Evolutionary conservation across 2,329 filamentous ascomycete genomes (phyloP).

Genomic region (Canariomyces notabilis): DNA sequence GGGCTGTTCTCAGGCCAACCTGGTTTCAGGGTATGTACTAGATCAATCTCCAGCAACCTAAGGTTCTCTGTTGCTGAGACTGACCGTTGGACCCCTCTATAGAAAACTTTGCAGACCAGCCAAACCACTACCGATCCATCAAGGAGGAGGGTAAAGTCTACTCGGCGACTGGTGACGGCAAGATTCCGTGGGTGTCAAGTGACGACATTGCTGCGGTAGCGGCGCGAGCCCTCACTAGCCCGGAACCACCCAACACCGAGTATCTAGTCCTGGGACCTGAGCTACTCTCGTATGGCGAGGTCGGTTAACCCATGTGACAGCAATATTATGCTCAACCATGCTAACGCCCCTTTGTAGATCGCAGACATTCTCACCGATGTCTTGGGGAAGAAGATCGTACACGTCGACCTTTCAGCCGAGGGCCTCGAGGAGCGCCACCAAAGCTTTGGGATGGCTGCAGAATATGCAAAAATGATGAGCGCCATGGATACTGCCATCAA

Average conservation of each 20-base stretch:
- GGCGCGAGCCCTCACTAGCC: constrained; percentile 35
- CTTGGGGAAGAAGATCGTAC: constrained; percentile 31
- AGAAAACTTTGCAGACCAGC: constrained; percentile 42
- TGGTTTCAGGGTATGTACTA: constrained; percentile 44
- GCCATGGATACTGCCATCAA: constrained; percentile 32
- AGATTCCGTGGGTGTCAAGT: constrained; percentile 42
- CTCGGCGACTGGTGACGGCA: constrained; percentile 39
- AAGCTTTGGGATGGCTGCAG: constrained; percentile 28
- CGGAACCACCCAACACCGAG: constrained; percentile 38
- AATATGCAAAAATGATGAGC: constrained; percentile 32
- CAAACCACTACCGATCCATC: constrained; percentile 28
- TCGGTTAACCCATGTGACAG: constrained; percentile 14
- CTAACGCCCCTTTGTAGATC: constrained; percentile 24
- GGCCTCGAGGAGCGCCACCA: constrained; percentile 26
- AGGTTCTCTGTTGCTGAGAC: background rate
- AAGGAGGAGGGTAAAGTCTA: constrained; percentile 37
- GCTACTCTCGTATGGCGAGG: constrained; percentile 33
- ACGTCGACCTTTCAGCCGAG: constrained; percentile 30
- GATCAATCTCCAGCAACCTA: too few species aligned
- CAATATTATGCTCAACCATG: background rate
- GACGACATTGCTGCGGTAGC: constrained; percentile 44
- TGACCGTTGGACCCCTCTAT: background rate
- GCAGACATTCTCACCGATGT: constrained; percentile 32
- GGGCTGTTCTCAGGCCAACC: constrained; percentile 40
- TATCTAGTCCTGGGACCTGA: constrained; percentile 35